Evolutionary conservation across 129 eudicot species (phyloP).

Genomic region (Artemisia argyi): DNA sequence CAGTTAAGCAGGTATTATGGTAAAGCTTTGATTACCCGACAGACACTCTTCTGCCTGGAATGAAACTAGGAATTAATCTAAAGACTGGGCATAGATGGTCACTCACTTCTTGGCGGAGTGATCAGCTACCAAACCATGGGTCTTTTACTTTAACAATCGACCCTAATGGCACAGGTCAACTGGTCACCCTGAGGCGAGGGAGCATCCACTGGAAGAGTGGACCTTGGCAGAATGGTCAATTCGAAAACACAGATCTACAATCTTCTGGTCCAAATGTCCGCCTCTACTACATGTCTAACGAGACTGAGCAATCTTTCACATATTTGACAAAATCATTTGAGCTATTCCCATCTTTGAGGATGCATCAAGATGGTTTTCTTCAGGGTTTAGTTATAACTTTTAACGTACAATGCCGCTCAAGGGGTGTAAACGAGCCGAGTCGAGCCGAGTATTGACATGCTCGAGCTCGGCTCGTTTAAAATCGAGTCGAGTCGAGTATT

Average conservation of each 20-base stretch:
- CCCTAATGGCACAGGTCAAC: conserved; percentile 19
- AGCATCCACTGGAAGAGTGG: conserved; percentile 39
- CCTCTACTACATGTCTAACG: conserved; percentile 24
- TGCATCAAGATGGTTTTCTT: conserved; percentile 18
- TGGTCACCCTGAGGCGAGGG: conserved; percentile 27
- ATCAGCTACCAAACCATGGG: background rate
- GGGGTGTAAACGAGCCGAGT: background rate
- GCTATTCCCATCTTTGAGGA: conserved; percentile 19
- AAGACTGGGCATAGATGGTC: conserved; percentile 13
- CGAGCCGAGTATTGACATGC: no score
- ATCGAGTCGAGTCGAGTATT: no score
- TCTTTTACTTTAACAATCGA: conserved; percentile 12
- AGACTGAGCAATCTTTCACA: conserved; percentile 34
- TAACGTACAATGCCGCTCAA: background rate
- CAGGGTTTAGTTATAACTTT: background rate
- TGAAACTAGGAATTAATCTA: conserved; percentile 27
- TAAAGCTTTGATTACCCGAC: conserved; percentile 48
- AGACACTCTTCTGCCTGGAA: conserved; percentile 35
- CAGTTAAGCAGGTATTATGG: conserved; percentile 35
- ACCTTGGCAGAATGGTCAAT: conserved; percentile 31
- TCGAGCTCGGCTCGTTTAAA: no score
- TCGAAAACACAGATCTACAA: conserved; percentile 11
- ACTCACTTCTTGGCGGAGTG: background rate
- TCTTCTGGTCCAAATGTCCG: conserved; percentile 5
- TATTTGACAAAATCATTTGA: conserved; percentile 17